Conservation (phyloP, 2,329 filamentous ascomycete species). For the Bipolaris oryzae region DNA sequence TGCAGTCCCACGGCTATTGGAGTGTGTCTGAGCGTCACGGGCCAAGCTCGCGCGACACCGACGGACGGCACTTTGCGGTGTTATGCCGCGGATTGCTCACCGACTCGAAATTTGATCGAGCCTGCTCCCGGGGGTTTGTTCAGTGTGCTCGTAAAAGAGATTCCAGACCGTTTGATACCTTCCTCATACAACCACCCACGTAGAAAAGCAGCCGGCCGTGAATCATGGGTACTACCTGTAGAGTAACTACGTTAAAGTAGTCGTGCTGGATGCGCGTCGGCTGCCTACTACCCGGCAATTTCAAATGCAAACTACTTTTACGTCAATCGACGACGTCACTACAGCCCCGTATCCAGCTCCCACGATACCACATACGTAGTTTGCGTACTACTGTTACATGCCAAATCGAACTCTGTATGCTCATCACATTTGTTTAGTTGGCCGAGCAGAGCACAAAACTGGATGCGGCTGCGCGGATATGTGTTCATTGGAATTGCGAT, state of each 20-base stretch:
- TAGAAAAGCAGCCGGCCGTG: not conserved
- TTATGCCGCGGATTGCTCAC: constrained; percentile 1
- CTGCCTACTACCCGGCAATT: not conserved
- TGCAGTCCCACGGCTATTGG: constrained; percentile 3
- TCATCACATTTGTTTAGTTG: constrained; percentile 5
- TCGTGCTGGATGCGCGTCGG: not conserved
- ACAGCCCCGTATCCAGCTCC: not conserved
- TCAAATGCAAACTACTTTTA: constrained; percentile 3
- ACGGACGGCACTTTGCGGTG: constrained; percentile 6
- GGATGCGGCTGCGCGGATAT: constrained; percentile 1
- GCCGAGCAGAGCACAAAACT: constrained; percentile 1
- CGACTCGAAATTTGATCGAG: constrained; percentile 11
- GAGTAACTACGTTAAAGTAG: too few relatives aligned
- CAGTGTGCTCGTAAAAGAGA: not conserved
- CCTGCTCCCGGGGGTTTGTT: not conserved
- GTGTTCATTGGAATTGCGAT: constrained; percentile 33
- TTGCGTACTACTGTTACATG: not conserved
- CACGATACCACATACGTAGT: not conserved
- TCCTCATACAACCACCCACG: not conserved
- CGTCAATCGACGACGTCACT: constrained; percentile 10
- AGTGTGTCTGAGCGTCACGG: constrained; percentile 7
- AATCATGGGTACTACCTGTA: not conserved
- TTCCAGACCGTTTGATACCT: not conserved
- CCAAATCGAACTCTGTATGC: not conserved
- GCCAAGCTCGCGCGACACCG: not conserved